Base-by-base conservation (phyloP, 2,329 filamentous ascomycete genomes). In the Aureobasidium musti region DNA sequence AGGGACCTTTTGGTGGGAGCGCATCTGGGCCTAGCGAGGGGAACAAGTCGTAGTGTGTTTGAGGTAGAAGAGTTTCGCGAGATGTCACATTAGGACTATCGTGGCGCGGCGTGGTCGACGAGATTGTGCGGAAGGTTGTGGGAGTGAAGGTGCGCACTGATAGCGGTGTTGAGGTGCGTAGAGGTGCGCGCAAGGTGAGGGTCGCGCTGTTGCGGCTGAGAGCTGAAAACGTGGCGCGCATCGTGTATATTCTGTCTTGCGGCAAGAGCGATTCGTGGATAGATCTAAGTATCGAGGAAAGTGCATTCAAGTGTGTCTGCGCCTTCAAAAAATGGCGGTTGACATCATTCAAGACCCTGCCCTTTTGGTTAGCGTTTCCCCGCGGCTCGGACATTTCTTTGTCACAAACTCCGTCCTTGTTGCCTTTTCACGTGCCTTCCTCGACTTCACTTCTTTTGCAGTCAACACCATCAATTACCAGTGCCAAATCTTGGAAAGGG, bases 21-120 rank as follows among this genome's bases (percentile, higher is more conserved):
- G 94, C 94, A 1, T 77, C 64, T 0, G 92, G 86, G 10, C 67
- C 66, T 3, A 97, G 84, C 3, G 92, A 91, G 1, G 93, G 92
- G 82, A 99, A 99, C 79, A 98, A 87, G 66, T 89, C 86, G 84
- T 97, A 98, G 83, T 94, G 87, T 65, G 89, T 91, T 70, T 79
- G 71, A 37, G 73, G 71, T 8, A 54, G 35, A 14, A 69, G 69
- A 3, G 67, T 67, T 23, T 69, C 68, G 43, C 61, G 63, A 6
- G 61, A 21, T 5, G 41, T 52, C 14, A 35, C 33, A 41, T 37
- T 59, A 13, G 53, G 41, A 4, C 8, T 10, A 1, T 52, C 47
- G 17, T 8, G 47, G 10, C n/a, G 35, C 0, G 33, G 35, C 10
- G 37, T 43, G 17, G 35, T 54, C 33, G 61, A 54, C 35, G 61